Percentiles rank a stretch among this genome's conserved stretches.
Evolutionary conservation across 2,329 filamentous ascomycete genomes (phyloP).

Genomic region (Ophiognomonia clavigignenti-juglandacearum): DNA sequence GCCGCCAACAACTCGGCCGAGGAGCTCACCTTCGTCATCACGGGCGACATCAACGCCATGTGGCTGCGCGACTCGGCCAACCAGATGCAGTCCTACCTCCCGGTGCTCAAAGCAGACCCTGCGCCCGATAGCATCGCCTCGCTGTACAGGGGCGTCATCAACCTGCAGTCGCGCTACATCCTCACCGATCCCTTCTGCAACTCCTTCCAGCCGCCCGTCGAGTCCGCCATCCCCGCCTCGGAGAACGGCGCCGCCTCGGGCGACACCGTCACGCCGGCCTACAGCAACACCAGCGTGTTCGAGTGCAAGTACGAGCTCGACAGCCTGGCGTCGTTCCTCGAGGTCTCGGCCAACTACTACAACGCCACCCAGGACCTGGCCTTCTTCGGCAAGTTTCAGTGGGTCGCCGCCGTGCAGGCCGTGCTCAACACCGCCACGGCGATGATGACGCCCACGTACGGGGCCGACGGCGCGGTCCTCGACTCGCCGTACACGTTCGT

Average conservation of each 20-base stretch:
- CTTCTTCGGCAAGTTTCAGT: slow-evolving; percentile 69
- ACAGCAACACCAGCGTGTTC: slow-evolving; percentile 69
- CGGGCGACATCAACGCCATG: slow-evolving; percentile 46
- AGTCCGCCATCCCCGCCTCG: slow-evolving; percentile 59
- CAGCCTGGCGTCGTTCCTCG: slow-evolving; percentile 80
- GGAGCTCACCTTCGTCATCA: slow-evolving; percentile 58
- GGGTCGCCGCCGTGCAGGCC: slow-evolving; percentile 67
- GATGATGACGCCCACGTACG: slow-evolving; percentile 72
- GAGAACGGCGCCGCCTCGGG: slow-evolving; percentile 53
- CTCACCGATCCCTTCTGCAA: slow-evolving; percentile 79
- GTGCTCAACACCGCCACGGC: slow-evolving; percentile 64
- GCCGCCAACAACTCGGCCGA: slow-evolving; percentile 53
- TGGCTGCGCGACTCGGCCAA: slow-evolving; percentile 44
- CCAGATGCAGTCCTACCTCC: slow-evolving; percentile 70
- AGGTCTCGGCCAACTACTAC: slow-evolving; percentile 77
- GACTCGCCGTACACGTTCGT: slow-evolving; percentile 69
- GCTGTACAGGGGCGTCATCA: slow-evolving; percentile 70
- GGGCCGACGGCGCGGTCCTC: slow-evolving; percentile 50
- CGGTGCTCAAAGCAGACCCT: slow-evolving; percentile 51
- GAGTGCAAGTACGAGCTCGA: slow-evolving; percentile 98
- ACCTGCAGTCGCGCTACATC: slow-evolving; percentile 69
- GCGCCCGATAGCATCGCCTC: slow-evolving; percentile 57
- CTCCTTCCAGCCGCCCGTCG: slow-evolving; percentile 83
- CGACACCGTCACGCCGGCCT: slow-evolving; percentile 59
- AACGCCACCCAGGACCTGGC: slow-evolving; percentile 64